Evolutionary conservation across 805 yeast species (phyloP), one percentile per base, ranked within the genome.

Genomic region (Komagataella phaffii): DNA sequence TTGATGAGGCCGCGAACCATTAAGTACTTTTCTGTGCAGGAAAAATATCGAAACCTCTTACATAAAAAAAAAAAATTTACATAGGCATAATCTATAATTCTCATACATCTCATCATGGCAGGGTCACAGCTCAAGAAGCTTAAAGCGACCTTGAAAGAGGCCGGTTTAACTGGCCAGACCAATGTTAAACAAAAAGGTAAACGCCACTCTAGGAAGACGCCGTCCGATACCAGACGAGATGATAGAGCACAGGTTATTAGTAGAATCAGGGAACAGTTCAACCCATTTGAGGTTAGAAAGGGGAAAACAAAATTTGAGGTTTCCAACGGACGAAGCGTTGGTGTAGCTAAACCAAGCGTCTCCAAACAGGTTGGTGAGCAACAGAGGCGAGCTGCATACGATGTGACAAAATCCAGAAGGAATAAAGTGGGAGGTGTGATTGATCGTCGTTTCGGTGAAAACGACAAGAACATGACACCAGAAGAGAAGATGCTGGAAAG

Each of bases 401-500:
- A 86, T 49, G 77, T 79, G 18, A 81, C 77, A 58, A 77, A 75
- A 63, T 65, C 73, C n/a, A 67, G 73, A 50, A 80, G 81, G 59
- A 85, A 87, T 57, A 85, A 77, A 63, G 80, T 74, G 44, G 96
- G 97, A 50, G 88, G 87, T 1, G 61, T 93, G 12, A 65, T 80
- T 2, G 99, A 93, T 71, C 76, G 89, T 57, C 80, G 96, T 68
- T 91, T 93, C 65, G 99, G 99, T 64, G 99, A 93, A 62, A 77
- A 78, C 56, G 83, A 88, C 65, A 64, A 72, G 6, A 65, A 72
- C 49, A 61, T 93, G 72, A 77, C 84, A n/a, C 81, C 81, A 10
- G 98, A 93, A 66, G 96, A 93, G 58, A 88, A 85, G 65, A 89
- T 89, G 96, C 77, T 93, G 68, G 96, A 85, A 62, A 81, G 99